These are phyloP conservation scores for Erythrophleum fordii DNA, from an alignment of 306 rosid genomes.

Conservation along the genomic window DNA sequence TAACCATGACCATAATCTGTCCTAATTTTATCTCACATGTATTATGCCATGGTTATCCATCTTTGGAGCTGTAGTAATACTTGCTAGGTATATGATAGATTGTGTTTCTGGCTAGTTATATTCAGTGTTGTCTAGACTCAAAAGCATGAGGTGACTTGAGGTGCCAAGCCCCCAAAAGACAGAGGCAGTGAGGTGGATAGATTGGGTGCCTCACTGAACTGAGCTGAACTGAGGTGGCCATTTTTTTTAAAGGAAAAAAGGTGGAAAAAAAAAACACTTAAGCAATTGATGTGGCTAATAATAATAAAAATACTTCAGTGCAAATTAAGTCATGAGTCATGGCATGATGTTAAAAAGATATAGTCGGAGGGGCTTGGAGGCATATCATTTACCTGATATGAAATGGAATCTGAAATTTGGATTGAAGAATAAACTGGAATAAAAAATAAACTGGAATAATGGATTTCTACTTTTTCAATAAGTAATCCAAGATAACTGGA, in stretches of 20 bases:
- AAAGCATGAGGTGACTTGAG: conserved; percentile 12
- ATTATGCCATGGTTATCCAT: background rate
- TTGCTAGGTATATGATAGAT: background rate
- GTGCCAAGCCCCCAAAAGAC: background rate
- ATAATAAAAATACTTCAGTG: background rate
- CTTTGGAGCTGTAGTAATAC: background rate
- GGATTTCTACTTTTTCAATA: no score
- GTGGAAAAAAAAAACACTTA: background rate
- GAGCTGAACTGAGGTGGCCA: background rate
- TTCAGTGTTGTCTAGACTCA: background rate
- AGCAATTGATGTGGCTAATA: background rate
- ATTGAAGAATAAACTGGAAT: background rate
- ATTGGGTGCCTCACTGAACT: conserved; percentile 12
- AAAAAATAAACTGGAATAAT: no score
- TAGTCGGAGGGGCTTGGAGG: background rate
- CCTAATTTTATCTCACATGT: background rate
- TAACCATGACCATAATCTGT: background rate
- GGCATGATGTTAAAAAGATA: background rate
- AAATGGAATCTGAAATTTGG: background rate
- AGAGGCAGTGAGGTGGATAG: background rate
- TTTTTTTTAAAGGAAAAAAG: no score
- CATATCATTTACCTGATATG: background rate
- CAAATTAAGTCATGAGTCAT: background rate
- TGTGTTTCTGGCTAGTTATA: background rate
- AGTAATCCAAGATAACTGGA: no score